A percentile compares a stretch with the other conserved stretches of the same genome.
phyloP scores from a whole-genome alignment of 225 moss, liverwort and hornwort species.

The Ulota crispa region DNA sequence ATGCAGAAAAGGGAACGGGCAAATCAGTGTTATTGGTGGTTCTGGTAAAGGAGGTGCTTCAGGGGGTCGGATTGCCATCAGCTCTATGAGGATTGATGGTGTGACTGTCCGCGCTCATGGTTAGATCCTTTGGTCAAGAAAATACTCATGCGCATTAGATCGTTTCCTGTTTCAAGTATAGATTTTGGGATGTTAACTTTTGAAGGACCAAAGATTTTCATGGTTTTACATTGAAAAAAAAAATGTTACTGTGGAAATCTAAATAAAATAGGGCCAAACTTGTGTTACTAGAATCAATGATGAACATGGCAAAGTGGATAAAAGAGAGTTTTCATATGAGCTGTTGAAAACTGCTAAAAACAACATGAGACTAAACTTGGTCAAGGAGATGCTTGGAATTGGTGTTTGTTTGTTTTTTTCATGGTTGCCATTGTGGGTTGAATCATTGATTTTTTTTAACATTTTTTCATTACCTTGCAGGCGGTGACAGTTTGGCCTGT shows the following conservation, averaged over 20 bases:
- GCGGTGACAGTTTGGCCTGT: conserved; percentile 80
- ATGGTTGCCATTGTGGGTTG: neutral
- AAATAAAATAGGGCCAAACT: neutral
- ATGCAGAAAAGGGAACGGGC: conserved; percentile 79
- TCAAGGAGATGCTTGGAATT: neutral
- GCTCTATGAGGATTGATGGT: conserved; percentile 61
- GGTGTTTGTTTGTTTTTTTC: neutral
- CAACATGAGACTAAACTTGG: neutral
- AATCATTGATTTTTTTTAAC: neutral
- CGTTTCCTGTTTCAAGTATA: neutral
- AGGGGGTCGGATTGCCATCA: conserved; percentile 81
- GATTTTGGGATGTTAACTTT: neutral
- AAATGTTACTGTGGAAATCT: no score
- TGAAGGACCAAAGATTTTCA: neutral
- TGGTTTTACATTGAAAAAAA: neutral
- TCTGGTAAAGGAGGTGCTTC: conserved; percentile 85
- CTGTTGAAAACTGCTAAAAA: neutral
- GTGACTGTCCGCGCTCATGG: conserved; percentile 73
- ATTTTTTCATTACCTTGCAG: conserved; percentile 32
- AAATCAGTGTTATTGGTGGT: conserved; percentile 89
- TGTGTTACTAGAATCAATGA: neutral
- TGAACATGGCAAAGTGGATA: neutral
- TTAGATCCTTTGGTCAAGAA: conserved; percentile 28
- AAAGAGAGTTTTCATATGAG: neutral
- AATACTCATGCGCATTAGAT: neutral